These are phyloP conservation scores for Populus deltoides DNA, from an alignment of 345 rosid species.

Conservation along the genomic window DNA sequence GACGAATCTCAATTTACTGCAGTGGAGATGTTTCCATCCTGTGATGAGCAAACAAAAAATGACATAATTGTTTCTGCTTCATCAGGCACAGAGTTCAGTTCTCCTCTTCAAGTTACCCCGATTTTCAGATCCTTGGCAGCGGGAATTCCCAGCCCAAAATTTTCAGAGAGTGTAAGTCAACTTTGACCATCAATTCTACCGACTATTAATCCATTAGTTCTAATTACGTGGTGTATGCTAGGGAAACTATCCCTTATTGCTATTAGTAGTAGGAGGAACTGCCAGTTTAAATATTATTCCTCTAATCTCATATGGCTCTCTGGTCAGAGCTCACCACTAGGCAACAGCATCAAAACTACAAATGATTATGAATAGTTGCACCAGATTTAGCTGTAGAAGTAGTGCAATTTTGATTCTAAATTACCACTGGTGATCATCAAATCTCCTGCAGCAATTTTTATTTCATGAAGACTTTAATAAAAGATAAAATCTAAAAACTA, in stretches of 20 bases:
- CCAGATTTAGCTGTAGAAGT: neutral
- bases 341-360: neutral
- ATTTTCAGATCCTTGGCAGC: conserved; percentile 97
- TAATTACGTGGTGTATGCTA: neutral
- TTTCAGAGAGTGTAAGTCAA: conserved; percentile 93
- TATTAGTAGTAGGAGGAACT: neutral
- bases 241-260: neutral
- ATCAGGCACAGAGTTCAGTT: conserved; percentile 55
- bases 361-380: neutral
- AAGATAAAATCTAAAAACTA: neutral
- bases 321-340: neutral
- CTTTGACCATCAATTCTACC: conserved; percentile 8
- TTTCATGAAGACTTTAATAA: neutral
- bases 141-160: conserved; percentile 92
- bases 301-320: neutral
- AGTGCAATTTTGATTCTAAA: neutral
- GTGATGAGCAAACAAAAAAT: conserved; percentile 37
- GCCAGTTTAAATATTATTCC: neutral
- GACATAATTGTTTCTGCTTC: conserved; percentile 44
- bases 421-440: neutral
- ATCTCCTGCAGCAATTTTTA: neutral
- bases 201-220: neutral
- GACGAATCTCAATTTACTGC: conserved; percentile 22
- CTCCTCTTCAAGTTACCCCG: conserved; percentile 87
- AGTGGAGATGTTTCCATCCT: conserved; percentile 43